Base-by-base conservation (phyloP, 805 yeast genomes). In the Kazachstania viticola region DNA sequence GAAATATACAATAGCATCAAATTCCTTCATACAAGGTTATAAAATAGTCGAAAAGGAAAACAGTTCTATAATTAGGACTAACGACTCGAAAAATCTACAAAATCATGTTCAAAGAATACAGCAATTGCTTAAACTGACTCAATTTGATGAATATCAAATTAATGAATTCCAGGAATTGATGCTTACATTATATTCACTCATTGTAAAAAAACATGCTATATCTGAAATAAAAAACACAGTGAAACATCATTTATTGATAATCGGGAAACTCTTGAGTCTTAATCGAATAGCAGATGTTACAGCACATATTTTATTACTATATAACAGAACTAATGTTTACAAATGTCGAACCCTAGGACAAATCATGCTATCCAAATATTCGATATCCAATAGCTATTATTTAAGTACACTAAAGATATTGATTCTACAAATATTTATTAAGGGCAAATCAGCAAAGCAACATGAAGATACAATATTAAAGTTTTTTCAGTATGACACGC, bases 321-420 rank as follows among this genome's bases (percentile, higher is more conserved):
- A 34, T 33, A 56, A 54, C 29, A 34, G 38, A 14, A 43, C 50
- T 2, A 49, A 46, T 27, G 19, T 31, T 2, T 28, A 29, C 8
- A 36, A 39, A 23, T 34, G 42, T 7, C 17, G 31, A 9, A 31
- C 35, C 25, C 19, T 51, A n/a, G 32, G 35, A 8, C 47, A 43
- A 4, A 28, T 54, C 8, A 29, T 55, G 6, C 35, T 47, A 17
- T 32, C 47, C 8, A 58, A 55, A 31, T 47, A 37, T 21, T 42
- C 40, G 8, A 13, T n/a, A 3, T 32, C 39, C 18, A 55, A 55
- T 29, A 29, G 17, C 0, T 25, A 28, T 14, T 54, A 50, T 31
- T 36, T 55, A 5, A 36, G 46, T 2, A 46, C 48, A 9, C 35
- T 52, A 12, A 55, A 55, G 29, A 35, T 55, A 14, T 28, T 55